Evolutionary conservation across 164 flowering plant genomes (phyloP), one percentile per base, ranked within the genome.

Genomic region (Aristolochia fimbriata): DNA sequence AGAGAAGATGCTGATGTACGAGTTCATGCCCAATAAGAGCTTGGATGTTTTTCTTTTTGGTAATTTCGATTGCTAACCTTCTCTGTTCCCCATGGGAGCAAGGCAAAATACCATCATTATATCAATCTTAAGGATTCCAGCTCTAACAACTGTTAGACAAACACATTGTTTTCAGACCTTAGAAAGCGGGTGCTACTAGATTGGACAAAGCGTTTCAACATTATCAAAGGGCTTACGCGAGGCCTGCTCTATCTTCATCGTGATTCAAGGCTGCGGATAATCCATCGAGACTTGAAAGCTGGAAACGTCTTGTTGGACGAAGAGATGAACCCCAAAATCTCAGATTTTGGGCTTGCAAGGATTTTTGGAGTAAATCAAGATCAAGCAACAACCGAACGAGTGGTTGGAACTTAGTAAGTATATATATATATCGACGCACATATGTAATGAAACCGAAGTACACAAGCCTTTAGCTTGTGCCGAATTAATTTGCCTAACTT

Each of bases 281-380:
- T 37, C 12, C 43, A 37, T 10, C 43, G 43, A 37, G 43, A 37
- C 71, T 72, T 84, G 12, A 84, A 82, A 61, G 68, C 84, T 8
- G 69, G 83, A 75, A 85, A 85, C 49, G 53, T 81, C 43, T 37
- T 37, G 43, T 37, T 37, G 43, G 43, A 37, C 43, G 43, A 37
- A 37, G 43, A 37, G 43, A 10, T 81, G 78, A 74, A 64, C 27
- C 68, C 88, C 1, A 78, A 80, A 64, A 76, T 80, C 12, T 70
- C 84, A n/a, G 83, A 81, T 50, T 85, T 83, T 76, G 83, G 97
- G 47, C 62, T 90, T 68, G 88, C 82, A 13, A 74, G 72, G 54
- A 69, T 81, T 37, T 66, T 83, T 59, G 68, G 59, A 1, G 67
- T 20, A 4, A 67, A 71, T 15, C 66, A 79, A 20, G 47, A 23